Conservation (phyloP, 345 rosid genomes). For the Arabidopsis thaliana region DNA sequence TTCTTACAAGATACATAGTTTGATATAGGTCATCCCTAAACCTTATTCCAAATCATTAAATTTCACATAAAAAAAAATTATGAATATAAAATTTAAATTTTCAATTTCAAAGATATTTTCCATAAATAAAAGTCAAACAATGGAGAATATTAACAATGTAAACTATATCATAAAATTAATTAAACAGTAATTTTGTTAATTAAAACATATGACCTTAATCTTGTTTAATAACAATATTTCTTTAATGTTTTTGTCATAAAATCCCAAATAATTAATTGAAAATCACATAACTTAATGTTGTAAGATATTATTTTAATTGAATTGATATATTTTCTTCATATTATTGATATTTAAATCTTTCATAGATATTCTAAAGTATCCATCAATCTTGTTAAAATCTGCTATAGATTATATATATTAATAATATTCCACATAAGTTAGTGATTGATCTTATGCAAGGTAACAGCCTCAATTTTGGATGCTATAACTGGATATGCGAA, state of each 20-base stretch:
- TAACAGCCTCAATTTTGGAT: no score
- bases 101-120: no score
- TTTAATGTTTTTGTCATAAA: not conserved
- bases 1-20: not conserved
- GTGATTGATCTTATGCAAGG: no score
- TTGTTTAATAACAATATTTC: not conserved
- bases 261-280: not conserved
- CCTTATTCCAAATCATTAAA: not conserved
- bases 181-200: no score
- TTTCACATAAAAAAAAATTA: not conserved
- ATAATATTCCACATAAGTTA: not conserved
- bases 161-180: no score
- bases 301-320: not conserved
- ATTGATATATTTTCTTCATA: not conserved
- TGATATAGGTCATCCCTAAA: not conserved
- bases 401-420: not conserved
- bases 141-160: no score
- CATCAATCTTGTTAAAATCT: not conserved
- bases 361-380: not conserved
- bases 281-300: not conserved
- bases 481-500: no score
- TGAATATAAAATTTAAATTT: not conserved
- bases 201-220: no score
- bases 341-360: not conserved
- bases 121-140: not conserved